These are phyloP conservation scores for Ogataea nakhonphanomensis DNA, from an alignment of 805 yeast species.

Conservation along the genomic window DNA sequence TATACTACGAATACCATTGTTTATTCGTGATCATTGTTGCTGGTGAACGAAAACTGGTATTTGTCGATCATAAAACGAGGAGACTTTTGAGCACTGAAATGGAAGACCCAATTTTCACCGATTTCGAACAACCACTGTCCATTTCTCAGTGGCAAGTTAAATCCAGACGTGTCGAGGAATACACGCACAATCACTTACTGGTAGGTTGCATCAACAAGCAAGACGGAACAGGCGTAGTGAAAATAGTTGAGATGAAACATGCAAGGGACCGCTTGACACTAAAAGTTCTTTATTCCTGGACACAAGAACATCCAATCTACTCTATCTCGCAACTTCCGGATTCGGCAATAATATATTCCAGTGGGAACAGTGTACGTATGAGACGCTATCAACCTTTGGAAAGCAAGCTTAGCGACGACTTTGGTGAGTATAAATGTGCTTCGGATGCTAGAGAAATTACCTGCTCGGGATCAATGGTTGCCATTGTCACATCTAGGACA, in stretches of 20 bases:
- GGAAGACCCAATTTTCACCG: conserved; percentile 10
- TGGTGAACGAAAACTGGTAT: conserved; percentile 16
- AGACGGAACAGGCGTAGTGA: conserved; percentile 23
- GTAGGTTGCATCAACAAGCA: conserved; percentile 31
- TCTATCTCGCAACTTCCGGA: conserved; percentile 24
- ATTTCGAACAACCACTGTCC: conserved; percentile 29
- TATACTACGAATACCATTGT: conserved; percentile 24
- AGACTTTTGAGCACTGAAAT: conserved; percentile 5
- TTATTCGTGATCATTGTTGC: conserved; percentile 21
- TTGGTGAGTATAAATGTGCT: conserved; percentile 8
- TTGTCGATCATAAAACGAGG: conserved; percentile 25
- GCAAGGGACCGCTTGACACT: conserved; percentile 13
- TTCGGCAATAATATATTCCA: conserved; percentile 24
- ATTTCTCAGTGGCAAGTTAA: conserved; percentile 35
- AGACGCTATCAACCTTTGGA: conserved; percentile 18
- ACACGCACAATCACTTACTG: conserved; percentile 27
- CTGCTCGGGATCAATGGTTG: conserved; percentile 17
- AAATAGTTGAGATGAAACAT: conserved; percentile 28
- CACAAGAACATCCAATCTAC: conserved; percentile 20
- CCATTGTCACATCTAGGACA: conserved; percentile 30
- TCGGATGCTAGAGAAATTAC: conserved; percentile 25
- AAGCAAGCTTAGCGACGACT: conserved; percentile 23
- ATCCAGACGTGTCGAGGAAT: conserved; percentile 16
- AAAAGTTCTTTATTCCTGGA: conserved; percentile 18
- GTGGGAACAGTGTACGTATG: conserved; percentile 14